Base-by-base conservation (phyloP, 2,329 filamentous ascomycete genomes). In the Tolypocladium pustulatum region DNA sequence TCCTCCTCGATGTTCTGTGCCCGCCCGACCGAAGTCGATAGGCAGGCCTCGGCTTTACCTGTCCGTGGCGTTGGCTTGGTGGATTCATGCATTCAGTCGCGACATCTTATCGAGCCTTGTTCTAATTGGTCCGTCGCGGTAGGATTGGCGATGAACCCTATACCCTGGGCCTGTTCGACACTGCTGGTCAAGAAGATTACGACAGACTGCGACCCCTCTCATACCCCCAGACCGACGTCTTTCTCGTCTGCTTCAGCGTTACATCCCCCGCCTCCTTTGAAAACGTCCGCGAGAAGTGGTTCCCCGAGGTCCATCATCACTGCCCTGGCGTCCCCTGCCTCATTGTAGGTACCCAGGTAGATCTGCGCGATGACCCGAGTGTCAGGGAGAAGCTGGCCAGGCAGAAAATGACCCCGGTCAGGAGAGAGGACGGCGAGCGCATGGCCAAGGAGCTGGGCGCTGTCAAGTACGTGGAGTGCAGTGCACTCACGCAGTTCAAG, bases 131-230 rank as follows among this genome's bases (percentile, higher is more conserved):
- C 59, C 52, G 58, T 59, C 55, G 52, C 60, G 52, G 58, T 52
- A 99, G 94, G 94, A 97, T 99, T 73, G 94, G 94, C 65, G 94
- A 97, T 74, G 94, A 99, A 77, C 94, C 94, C 60, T 97, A 97
- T 75, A 99, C 94, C 20, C 83, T 99, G 54, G 94, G 94, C 60
- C 83, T 99, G 34, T 99, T 97, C 72, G 94, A 99, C 86, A 99
- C 94, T 41, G 94, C 94, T 62, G 94, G 94, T 75, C 94, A 99
- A 80, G 94, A 99, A 82, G 93, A 99, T 86, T 97, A 97, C 78
- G 94, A 99, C 76, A 89, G 94, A 68, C 86, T 99, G 64, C 90
- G 94, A 70, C 94, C 94, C 54, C 85, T 97, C 61, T 97, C 94
- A 63, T 99, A 99, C 74, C 94, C 94, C 1, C 94, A 97, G 78